Percentiles rank a stretch among this genome's conserved stretches.
phyloP scores from a whole-genome alignment of 495 filamentous ascomycete genomes.

The Glonium stellatum region DNA sequence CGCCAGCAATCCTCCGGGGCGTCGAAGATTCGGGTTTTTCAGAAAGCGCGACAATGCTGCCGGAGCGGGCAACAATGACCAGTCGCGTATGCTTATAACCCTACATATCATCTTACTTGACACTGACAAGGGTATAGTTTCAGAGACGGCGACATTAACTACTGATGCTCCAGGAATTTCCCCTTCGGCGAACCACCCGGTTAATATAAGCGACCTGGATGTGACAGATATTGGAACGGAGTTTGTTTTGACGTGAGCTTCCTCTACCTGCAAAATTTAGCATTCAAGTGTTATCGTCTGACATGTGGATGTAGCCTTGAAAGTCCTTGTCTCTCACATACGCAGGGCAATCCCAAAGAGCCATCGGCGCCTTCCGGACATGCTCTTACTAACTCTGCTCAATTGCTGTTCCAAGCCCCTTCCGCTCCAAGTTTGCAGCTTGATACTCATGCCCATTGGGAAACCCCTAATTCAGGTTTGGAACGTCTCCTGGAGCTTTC shows the following conservation, averaged over 20 bases:
- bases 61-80: too few relatives aligned
- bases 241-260: constrained; percentile 20
- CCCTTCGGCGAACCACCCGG: neutral
- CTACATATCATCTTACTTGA: too few relatives aligned
- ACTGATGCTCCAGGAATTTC: neutral
- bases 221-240: constrained; percentile 20
- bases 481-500: constrained; percentile 31
- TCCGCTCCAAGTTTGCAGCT: constrained; percentile 2
- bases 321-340: constrained; percentile 24
- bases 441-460: constrained; percentile 4
- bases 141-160: neutral
- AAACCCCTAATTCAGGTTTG: constrained; percentile 22
- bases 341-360: constrained; percentile 13
- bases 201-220: constrained; percentile 13
- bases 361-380: constrained; percentile 15
- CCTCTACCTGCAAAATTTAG: neutral
- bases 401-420: constrained; percentile 21
- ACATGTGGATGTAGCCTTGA: constrained; percentile 11
- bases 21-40: too few relatives aligned
- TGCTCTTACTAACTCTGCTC: constrained; percentile 16
- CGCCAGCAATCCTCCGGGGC: too few relatives aligned
- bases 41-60: too few relatives aligned
- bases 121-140: neutral
- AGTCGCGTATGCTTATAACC: too few relatives aligned
- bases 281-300: neutral